Evolutionary conservation across 2,329 filamentous ascomycete genomes (phyloP), one percentile per base, ranked within the genome.

Genomic region (Colletotrichum sp.): DNA sequence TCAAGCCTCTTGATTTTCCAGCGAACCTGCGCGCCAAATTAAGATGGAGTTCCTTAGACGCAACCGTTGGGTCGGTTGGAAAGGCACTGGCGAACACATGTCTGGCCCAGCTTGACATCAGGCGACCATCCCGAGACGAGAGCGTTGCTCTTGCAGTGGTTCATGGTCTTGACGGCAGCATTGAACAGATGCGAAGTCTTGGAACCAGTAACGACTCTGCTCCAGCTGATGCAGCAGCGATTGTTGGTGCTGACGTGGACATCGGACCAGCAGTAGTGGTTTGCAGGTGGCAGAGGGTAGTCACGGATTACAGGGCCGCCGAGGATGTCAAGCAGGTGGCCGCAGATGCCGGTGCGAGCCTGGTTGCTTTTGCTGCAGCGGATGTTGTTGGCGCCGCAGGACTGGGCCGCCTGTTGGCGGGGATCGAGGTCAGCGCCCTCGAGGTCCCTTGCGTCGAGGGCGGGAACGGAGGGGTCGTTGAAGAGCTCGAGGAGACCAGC

Each of bases 1-100:
- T 84, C 85, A 9, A 92, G 80, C 9, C 79, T 78, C 10, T 83
- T 80, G 3, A 92, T 82, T 0, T 84, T 88, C 2, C 77, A 3
- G 85, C 13, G 0, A 34, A 34, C 32, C 0, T 34, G 32, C 12
- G 32, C 32, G 32, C 32, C 32, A 13, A 34, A 1, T 34, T 1
- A 5, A 34, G 32, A 6, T 34, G 0, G 5, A 34, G 12, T 36
- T 36, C 13, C 34, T 36, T 36, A 36, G 15, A 1, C 1, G 15
- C 36, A 52, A 24, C 43, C 43, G 10, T 52, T 8, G 43, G 43
- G 43, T 12, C 43, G n/a, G 43, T 52, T 52, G 43, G 43, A 52
- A 24, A 52, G 43, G 43, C 43, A 52, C 43, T 52, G 43, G 0
- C 0, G 0, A 52, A 52, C 43, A 52, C 43, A 52, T 0, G 43